Conservation (phyloP, 73 alveolate species). For the Tetrahymena thermophila region DNA sequence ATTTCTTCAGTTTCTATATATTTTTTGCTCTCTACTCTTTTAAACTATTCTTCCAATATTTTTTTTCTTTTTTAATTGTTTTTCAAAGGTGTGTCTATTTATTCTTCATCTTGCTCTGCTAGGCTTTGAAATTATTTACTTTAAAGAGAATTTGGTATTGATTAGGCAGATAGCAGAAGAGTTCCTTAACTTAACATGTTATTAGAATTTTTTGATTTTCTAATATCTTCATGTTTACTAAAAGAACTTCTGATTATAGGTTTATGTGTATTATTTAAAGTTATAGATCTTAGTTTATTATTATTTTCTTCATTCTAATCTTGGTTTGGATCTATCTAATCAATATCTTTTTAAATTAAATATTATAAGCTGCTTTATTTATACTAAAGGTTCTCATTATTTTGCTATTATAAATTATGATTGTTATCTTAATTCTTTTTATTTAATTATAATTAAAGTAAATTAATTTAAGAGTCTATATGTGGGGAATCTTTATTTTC, state of each 20-base stretch:
- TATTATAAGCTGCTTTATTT: neutral
- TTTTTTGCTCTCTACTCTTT: neutral
- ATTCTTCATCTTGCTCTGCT: neutral
- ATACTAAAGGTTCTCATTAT: no score
- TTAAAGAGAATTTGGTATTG: neutral
- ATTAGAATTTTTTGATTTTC: neutral
- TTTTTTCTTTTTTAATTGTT: neutral
- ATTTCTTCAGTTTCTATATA: neutral
- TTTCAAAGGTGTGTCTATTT: neutral
- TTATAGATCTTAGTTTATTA: neutral
- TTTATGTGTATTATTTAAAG: neutral
- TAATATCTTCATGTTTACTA: neutral
- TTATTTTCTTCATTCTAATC: neutral
- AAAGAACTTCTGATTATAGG: neutral
- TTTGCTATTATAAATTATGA: no score
- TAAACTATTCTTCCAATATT: neutral
- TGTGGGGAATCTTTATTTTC: no score
- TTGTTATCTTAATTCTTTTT: neutral
- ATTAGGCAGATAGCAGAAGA: neutral
- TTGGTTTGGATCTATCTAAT: neutral
- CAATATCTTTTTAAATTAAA: neutral
- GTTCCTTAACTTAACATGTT: neutral
- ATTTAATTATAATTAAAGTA: no score
- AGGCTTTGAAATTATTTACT: neutral
- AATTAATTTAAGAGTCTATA: no score